A percentile compares a stretch with the other conserved stretches of the same genome.
phyloP scores from a whole-genome alignment of 169 alveolate species.

The Babesia sp. region DNA sequence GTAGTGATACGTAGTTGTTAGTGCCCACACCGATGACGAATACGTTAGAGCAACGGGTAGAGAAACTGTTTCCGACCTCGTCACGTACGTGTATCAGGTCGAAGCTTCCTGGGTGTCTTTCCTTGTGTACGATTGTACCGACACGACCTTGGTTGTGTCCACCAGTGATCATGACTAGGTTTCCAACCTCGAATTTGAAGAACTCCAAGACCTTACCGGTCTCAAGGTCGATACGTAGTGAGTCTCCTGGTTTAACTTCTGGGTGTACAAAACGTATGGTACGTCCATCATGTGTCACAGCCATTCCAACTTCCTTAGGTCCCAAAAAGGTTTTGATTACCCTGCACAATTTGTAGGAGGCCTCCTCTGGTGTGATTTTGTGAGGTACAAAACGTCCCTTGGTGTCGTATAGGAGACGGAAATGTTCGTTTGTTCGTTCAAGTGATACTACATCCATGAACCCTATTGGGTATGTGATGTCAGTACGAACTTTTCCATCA shows the following conservation, averaged over 20 bases:
- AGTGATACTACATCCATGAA: conserved; percentile 94
- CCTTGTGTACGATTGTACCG: conserved; percentile 93
- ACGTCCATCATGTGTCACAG: conserved; percentile 98
- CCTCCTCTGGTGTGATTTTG: conserved; percentile 93
- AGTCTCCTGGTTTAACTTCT: conserved; percentile 94
- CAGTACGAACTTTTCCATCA: conserved; percentile 96
- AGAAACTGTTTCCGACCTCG: conserved; percentile 90
- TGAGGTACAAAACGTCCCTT: conserved; percentile 97
- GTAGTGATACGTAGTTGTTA: conserved; percentile 91
- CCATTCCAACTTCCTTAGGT: conserved; percentile 94
- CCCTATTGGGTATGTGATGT: conserved; percentile 97
- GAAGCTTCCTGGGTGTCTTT: conserved; percentile 96
- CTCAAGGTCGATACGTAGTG: conserved; percentile 91
- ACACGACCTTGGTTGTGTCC: conserved; percentile 99
- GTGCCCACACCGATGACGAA: conserved; percentile 95
- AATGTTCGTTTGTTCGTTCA: conserved; percentile 92
- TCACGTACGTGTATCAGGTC: conserved; percentile 96
- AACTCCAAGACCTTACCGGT: conserved; percentile 93
- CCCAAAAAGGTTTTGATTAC: conserved; percentile 92
- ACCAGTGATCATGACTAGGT: conserved; percentile 92
- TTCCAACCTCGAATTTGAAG: conserved; percentile 94
- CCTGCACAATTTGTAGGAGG: conserved; percentile 94
- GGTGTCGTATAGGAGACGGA: conserved; percentile 95
- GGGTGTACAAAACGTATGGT: conserved; percentile 98
- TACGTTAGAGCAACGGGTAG: conserved; percentile 95